These are phyloP conservation scores for Alternaria burnsii DNA, from an alignment of 2,329 filamentous ascomycete species.

Conservation along the genomic window DNA sequence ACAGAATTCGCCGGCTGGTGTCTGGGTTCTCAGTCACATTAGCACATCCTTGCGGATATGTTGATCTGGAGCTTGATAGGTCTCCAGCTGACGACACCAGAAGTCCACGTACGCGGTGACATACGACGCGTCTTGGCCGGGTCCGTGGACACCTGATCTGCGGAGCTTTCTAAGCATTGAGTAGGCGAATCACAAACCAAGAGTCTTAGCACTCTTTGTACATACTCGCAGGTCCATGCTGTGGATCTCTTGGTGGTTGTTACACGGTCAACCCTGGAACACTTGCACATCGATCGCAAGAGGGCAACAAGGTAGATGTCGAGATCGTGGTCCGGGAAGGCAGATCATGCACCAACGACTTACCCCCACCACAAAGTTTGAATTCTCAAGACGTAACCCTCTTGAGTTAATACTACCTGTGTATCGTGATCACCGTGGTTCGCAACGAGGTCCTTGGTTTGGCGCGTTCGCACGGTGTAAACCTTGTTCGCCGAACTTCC, in stretches of 20 bases:
- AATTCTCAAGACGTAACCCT: not conserved
- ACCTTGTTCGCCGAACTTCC: not conserved
- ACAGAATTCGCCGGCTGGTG: not conserved
- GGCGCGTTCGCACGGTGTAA: not conserved
- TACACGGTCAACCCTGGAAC: not conserved
- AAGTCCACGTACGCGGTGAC: not conserved
- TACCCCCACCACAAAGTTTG: not conserved
- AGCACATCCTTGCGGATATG: not conserved
- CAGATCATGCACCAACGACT: not conserved
- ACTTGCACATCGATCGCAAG: not conserved
- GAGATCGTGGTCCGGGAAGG: not conserved
- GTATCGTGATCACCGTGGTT: not conserved
- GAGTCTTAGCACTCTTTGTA: not conserved
- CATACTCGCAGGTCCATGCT: not conserved
- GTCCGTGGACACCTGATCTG: not conserved
- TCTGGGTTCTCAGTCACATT: not conserved
- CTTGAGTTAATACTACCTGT: not conserved
- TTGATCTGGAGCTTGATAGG: conserved; percentile 1
- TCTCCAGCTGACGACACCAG: not conserved
- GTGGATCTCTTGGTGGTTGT: not conserved
- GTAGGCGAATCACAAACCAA: not conserved
- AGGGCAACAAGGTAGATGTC: not conserved
- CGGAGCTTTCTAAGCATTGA: not conserved
- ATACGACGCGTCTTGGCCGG: not conserved
- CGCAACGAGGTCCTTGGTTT: not conserved